These are phyloP conservation scores for Microdochium nivale DNA, from an alignment of 2,329 filamentous ascomycete species.

Conservation along the genomic window DNA sequence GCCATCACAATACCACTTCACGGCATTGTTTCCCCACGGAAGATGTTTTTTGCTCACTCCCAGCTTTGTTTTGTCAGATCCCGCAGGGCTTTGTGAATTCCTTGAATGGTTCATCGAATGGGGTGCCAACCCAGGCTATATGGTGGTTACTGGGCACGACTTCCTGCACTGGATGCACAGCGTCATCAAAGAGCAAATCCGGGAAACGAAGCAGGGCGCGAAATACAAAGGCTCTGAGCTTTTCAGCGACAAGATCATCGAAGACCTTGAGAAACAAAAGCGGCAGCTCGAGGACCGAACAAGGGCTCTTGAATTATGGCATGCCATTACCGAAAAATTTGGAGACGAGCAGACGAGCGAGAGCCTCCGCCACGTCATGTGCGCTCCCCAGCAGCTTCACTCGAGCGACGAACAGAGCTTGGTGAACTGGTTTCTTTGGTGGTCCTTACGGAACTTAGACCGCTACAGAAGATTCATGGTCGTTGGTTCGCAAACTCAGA, in stretches of 20 bases:
- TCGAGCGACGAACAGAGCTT: slow-evolving; percentile 53
- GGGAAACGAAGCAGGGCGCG: slow-evolving; percentile 9
- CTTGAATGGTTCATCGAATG: slow-evolving; percentile 28
- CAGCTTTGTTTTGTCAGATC: slow-evolving; percentile 39
- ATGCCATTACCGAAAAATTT: slow-evolving; percentile 15
- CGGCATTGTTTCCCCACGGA: slow-evolving; percentile 34
- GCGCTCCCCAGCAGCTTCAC: slow-evolving; percentile 39
- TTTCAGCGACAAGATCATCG: slow-evolving; percentile 1
- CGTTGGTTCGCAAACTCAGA: slow-evolving; percentile 34
- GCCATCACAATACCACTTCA: slow-evolving; percentile 25
- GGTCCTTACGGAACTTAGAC: slow-evolving; percentile 41
- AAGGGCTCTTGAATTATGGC: slow-evolving; percentile 13
- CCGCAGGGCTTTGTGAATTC: slow-evolving; percentile 25
- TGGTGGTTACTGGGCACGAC: slow-evolving; percentile 26
- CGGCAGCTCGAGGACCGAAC: slow-evolving; percentile 11
- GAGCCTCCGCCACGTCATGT: slow-evolving; percentile 27
- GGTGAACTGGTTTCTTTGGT: slow-evolving; percentile 55
- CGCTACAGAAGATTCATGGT: slow-evolving; percentile 46
- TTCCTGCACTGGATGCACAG: slow-evolving; percentile 25
- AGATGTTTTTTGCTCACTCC: slow-evolving; percentile 38
- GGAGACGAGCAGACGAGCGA: slow-evolving; percentile 24
- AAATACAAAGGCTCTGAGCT: slow-evolving; percentile 1
- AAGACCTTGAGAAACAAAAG: slow-evolving; percentile 6
- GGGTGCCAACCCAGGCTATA: slow-evolving; percentile 12
- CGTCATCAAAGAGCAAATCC: slow-evolving; percentile 23